Evolutionary conservation across 768 basidiomycete genomes (phyloP).

Genomic region (Trametes villosa): DNA sequence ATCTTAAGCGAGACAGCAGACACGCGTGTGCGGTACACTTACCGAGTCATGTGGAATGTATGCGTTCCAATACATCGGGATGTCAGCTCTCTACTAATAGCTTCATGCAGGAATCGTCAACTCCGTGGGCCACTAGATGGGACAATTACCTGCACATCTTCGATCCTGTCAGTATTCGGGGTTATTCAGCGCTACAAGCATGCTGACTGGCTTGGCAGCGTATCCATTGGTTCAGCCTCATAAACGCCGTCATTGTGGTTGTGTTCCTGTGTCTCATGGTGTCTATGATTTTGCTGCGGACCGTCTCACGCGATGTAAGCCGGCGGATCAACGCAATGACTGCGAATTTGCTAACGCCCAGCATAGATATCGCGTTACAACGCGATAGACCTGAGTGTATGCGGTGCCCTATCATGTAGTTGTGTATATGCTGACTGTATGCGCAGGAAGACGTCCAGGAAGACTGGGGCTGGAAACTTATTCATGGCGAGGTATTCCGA

Average conservation of each 20-base stretch:
- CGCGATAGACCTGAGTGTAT: constrained; percentile 85
- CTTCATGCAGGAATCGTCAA: constrained; percentile 71
- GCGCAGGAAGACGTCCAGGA: constrained; percentile 91
- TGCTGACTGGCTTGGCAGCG: constrained; percentile 36
- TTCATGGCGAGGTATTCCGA: constrained; percentile 96
- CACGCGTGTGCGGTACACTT: constrained; percentile 82
- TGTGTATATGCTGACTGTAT: constrained; percentile 3
- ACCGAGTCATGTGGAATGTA: constrained; percentile 83
- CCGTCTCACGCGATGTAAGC: constrained; percentile 85
- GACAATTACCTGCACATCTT: constrained; percentile 95
- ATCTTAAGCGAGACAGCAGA: constrained; percentile 61
- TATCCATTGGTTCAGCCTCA: constrained; percentile 95
- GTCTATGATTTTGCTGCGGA: constrained; percentile 84
- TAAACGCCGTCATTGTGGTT: constrained; percentile 92
- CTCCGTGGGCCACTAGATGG: constrained; percentile 94
- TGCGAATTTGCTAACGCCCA: neutral
- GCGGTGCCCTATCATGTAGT: constrained; percentile 23
- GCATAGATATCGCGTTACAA: constrained; percentile 93
- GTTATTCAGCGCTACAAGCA: neutral
- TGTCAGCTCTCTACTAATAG: neutral
- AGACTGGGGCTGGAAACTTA: constrained; percentile 98
- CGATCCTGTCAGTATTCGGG: constrained; percentile 54
- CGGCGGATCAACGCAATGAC: neutral
- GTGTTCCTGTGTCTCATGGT: constrained; percentile 94
- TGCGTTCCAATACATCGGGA: neutral